A percentile compares a stretch with the other conserved stretches of the same genome.
These are phyloP conservation scores for Notholithocarpus densiflorus DNA, from an alignment of 306 rosid species.

Conservation along the genomic window DNA sequence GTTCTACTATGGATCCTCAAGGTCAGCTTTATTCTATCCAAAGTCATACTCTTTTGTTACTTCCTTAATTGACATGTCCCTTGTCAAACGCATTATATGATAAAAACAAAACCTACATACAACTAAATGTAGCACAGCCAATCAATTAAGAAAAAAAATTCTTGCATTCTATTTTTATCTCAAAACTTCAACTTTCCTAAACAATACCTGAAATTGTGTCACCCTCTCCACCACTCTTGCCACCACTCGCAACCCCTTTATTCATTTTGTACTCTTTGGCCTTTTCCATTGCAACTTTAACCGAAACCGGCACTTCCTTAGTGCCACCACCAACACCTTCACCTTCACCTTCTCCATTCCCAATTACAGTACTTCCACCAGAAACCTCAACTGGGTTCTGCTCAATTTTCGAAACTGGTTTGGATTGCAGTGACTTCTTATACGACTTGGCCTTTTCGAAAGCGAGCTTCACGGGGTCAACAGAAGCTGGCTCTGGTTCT, in stretches of 20 bases:
- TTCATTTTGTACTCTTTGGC: slow-evolving; percentile 51
- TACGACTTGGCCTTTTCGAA: slow-evolving; percentile 60
- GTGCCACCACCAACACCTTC: slow-evolving; percentile 11
- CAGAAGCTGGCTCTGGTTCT: slow-evolving; percentile 17
- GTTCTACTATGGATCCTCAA: too few species aligned
- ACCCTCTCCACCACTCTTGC: background rate
- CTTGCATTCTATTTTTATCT: background rate
- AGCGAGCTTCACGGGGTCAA: slow-evolving; percentile 67
- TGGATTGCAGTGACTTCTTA: slow-evolving; percentile 31
- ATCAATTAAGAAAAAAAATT: background rate
- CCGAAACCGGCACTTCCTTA: slow-evolving; percentile 44
- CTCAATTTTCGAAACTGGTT: slow-evolving; percentile 23
- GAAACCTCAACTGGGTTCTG: slow-evolving; percentile 25
- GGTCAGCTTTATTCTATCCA: too few species aligned
- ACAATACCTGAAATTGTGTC: slow-evolving; percentile 38
- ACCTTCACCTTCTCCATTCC: slow-evolving; percentile 7
- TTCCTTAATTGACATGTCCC: too few species aligned
- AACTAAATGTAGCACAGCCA: background rate
- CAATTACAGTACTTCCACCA: slow-evolving; percentile 8
- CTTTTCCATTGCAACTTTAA: slow-evolving; percentile 57
- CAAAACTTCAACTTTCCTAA: background rate
- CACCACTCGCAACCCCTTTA: slow-evolving; percentile 23
- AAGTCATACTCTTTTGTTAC: too few species aligned
- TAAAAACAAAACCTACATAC: background rate
- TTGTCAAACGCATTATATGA: background rate